These are phyloP conservation scores for Myxozyma vanderwaltii DNA, from an alignment of 805 yeast genomes.

Conservation along the genomic window DNA sequence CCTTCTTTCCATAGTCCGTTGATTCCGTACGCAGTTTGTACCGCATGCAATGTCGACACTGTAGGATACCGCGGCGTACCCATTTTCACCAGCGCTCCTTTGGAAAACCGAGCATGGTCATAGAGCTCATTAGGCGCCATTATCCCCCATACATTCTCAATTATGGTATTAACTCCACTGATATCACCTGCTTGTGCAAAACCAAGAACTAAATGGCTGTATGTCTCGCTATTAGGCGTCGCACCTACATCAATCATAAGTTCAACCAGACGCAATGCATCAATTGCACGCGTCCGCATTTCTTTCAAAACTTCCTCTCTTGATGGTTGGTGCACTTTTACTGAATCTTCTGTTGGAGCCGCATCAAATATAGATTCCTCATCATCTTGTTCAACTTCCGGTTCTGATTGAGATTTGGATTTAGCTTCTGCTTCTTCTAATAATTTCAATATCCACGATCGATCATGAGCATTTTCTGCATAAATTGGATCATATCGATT, in stretches of 20 bases:
- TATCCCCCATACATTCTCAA: constrained; percentile 40
- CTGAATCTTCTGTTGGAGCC: neutral
- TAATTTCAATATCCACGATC: constrained; percentile 5
- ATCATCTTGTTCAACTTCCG: neutral
- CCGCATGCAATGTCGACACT: constrained; percentile 13
- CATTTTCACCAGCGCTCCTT: neutral
- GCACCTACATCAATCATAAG: constrained; percentile 40
- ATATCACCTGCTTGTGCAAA: constrained; percentile 39
- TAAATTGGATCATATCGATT: neutral
- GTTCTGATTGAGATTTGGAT: neutral
- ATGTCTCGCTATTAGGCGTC: constrained; percentile 41
- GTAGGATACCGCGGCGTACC: constrained; percentile 22
- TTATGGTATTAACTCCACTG: constrained; percentile 31
- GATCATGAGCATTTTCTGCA: neutral
- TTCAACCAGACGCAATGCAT: constrained; percentile 35
- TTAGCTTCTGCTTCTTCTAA: neutral
- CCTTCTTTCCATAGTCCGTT: constrained; percentile 10
- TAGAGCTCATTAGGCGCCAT: constrained; percentile 3
- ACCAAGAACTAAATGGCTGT: constrained; percentile 41
- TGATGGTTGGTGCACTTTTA: neutral
- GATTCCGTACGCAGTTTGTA: constrained; percentile 11
- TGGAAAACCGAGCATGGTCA: neutral
- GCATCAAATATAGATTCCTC: constrained; percentile 16
- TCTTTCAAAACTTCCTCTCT: neutral
- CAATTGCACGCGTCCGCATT: constrained; percentile 10